Evolutionary conservation across 352 stramenopile genomes (phyloP), one percentile per base, ranked within the genome.

Genomic region (Globisporangium okanoganense): DNA sequence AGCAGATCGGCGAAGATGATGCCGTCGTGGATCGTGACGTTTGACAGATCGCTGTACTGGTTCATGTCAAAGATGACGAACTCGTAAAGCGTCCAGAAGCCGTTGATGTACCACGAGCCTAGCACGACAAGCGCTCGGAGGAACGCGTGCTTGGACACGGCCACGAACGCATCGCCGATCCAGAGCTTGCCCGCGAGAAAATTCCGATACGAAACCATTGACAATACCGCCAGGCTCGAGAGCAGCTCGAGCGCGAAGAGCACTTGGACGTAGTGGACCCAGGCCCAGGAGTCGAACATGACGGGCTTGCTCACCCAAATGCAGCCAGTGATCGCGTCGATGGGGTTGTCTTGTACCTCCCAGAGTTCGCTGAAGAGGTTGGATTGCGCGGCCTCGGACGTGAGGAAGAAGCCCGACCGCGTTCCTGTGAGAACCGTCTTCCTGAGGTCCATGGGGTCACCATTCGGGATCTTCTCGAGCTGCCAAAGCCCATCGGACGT

Each of bases 1-100:
- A 73, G 22, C 9, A 71, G 40, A 44, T 81, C 73, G 36, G 73
- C 70, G 43, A 75, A 64, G 1, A 81, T 70, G 13, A 79, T 70
- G 40, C 69, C 49, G 13, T 61, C 58, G 57, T 72, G 58, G 9
- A 77, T 73, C 14, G 62, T 58, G 2, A 78, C 58, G 1, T 69
- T 51, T 14, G 71, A 66, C 5, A 64, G 62, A 6, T 43, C 49
- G 1, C 63, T 68, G 18, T 75, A 29, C 22, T 71, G 60, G 29
- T 79, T 77, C 5, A 62, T 67, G 4, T 72, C 67, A 5, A 62
- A 70, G 31, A 84, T 65, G n/a, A 68, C 70, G 47, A 79, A 79
- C 43, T 84, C 75, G 3, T 65, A 57, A 10, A 84, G 38, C 2
- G 65, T 73, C 73, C 73, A 85, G 38, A 73, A 66, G 3, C 54